These are phyloP conservation scores for Talaromyces sp. DNA, from an alignment of 2,329 filamentous ascomycete species.

Conservation along the genomic window DNA sequence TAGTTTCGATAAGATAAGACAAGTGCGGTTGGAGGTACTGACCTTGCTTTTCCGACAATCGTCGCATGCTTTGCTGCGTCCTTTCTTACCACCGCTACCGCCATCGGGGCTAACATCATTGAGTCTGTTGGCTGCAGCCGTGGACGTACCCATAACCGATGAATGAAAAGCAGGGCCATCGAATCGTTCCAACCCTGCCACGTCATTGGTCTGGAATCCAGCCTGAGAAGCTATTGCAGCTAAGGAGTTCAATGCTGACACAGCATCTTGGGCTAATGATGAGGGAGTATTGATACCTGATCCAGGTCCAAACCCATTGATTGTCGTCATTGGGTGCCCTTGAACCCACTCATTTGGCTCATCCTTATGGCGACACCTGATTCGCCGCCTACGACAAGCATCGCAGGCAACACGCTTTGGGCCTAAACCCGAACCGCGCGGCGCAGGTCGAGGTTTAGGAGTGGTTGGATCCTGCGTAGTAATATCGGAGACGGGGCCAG, in stretches of 20 bases:
- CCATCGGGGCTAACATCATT: conserved; percentile 39
- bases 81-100: conserved; percentile 53
- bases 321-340: conserved; percentile 31
- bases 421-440: conserved; percentile 61
- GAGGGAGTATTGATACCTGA: conserved; percentile 34
- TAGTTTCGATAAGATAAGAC: conserved; percentile 11
- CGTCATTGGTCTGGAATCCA: conserved; percentile 31
- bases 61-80: conserved; percentile 65
- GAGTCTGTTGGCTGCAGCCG: conserved; percentile 26
- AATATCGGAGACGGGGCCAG: conserved; percentile 17
- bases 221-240: conserved; percentile 42
- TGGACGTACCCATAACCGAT: conserved; percentile 31
- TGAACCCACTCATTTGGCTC: conserved; percentile 41
- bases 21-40: conserved; percentile 31
- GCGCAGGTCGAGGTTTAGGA: conserved; percentile 48
- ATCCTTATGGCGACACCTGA: conserved; percentile 66
- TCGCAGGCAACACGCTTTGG: conserved; percentile 64
- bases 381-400: conserved; percentile 63
- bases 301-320: conserved; percentile 34
- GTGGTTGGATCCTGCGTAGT: conserved; percentile 32
- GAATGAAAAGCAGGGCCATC: conserved; percentile 32
- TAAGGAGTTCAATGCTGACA: conserved; percentile 42
- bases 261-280: conserved; percentile 41
- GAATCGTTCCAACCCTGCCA: conserved; percentile 31
- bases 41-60: conserved; percentile 71